Percentiles rank a stretch among this genome's conserved stretches.
Evolutionary conservation across 441 rosid species (phyloP).

Genomic region (Brassica hybrid): DNA sequence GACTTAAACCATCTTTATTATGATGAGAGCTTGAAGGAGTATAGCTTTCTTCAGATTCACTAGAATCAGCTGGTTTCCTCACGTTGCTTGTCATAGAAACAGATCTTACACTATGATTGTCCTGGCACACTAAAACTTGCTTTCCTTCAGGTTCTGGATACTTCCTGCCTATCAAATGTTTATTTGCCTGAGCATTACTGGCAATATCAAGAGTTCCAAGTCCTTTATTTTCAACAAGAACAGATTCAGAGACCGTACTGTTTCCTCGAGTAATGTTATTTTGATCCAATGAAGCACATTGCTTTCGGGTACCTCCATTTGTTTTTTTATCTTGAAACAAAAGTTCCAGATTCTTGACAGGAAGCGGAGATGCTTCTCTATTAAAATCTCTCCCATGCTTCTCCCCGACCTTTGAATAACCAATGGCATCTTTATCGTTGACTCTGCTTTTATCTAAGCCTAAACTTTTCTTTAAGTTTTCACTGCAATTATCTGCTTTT

Average conservation of each 20-base stretch:
- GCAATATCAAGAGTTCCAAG: slow-evolving; percentile 36
- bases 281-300: slow-evolving; percentile 38
- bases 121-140: slow-evolving; percentile 43
- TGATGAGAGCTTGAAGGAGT: slow-evolving; percentile 75
- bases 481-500: slow-evolving; percentile 43
- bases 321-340: slow-evolving; percentile 64
- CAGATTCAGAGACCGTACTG: slow-evolving; percentile 48
- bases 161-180: slow-evolving; percentile 44
- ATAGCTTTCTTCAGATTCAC: slow-evolving; percentile 54
- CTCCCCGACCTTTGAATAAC: slow-evolving; percentile 49
- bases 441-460: slow-evolving; percentile 54
- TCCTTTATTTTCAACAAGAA: slow-evolving; percentile 44
- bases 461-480: slow-evolving; percentile 46
- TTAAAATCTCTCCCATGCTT: slow-evolving; percentile 47
- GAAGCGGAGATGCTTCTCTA: slow-evolving; percentile 65
- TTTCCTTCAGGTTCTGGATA: slow-evolving; percentile 42
- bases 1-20: slow-evolving; percentile 55
- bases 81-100: slow-evolving; percentile 45
- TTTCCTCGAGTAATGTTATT: slow-evolving; percentile 35
- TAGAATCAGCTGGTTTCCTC: slow-evolving; percentile 44
- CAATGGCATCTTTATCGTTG: slow-evolving; percentile 40
- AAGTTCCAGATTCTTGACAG: slow-evolving; percentile 86
- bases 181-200: slow-evolving; percentile 38
- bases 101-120: slow-evolving; percentile 41
- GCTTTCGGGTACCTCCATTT: slow-evolving; percentile 41